Evolutionary conservation across 306 rosid species (phyloP), one percentile per base, ranked within the genome.

Genomic region (Mimosa pudica): DNA sequence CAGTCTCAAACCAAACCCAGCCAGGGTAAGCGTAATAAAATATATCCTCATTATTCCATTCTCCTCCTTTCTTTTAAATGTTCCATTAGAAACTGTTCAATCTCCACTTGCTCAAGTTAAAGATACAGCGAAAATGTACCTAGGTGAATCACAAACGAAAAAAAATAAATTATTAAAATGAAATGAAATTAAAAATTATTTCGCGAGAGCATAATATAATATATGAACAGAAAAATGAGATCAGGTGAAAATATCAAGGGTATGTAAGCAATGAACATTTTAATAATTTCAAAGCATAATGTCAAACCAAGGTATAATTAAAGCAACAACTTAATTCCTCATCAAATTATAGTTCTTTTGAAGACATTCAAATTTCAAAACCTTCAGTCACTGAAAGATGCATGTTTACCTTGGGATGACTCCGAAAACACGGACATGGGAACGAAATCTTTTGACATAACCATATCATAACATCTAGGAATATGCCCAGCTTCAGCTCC

Each of bases 381-480:
- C 47, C 30, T 10, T 17, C 64, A 38, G 11, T 63, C 72, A 70
- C 66, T 13, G 42, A 57, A 55, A 70, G 44, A 57, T 32, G 49
- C 46, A 54, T 75, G 54, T 79, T 74, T 82, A 92, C 96, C 98
- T 94, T 88, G 90, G 17, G 81, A 51, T 32, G 96, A 87, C 83
- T 94, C 93, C 0, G 97, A 92, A 86, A 94, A 88, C 65, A 94
- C 92, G 71, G 94, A 82, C 96, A 90, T 89, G 1, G 98, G 97
- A 61, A 92, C 60, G 58, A 85, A 78, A 83, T 89, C 94, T 65
- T 41, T 87, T 41, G 87, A 85, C 92, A 89, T 88, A 80, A 90
- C 94, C 97, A 94, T 75, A 17, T 84, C 80, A 83, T 78, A 94
- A 79, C 81, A 78, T 86, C 42, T 84, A 70, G 93, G 88, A 66